Evolutionary conservation across 345 rosid genomes (phyloP), one percentile per base, ranked within the genome.

Genomic region (Melaleuca quinquenervia): DNA sequence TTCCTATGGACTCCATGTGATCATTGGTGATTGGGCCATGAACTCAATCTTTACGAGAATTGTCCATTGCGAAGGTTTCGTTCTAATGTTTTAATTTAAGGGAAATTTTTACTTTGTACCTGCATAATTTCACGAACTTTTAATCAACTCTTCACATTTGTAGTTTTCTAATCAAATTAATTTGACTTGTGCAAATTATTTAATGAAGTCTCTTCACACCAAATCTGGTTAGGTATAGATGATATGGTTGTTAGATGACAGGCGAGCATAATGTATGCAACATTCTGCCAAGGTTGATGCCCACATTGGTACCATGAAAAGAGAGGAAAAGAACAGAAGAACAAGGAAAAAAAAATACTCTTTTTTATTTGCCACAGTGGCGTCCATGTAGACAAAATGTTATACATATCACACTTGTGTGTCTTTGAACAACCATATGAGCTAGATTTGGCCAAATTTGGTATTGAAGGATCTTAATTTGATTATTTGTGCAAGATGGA

Each of bases 191-290:
- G 11, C 24, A 8, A 22, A 9, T 10, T 3, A 26, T 36, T 24
- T 36, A 55, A 9, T 24, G 1, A 5, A n/a, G 2, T 22, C 27
- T 5, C 24, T 24, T 1, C n/a, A 55, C 5, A 0, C 12, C 24
- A 55, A 55, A 24, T 55, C 18, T 54, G 26, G 58, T 9, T 12
- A 20, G 36, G 36, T 70, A 12, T 7, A 32, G 44, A 3, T 70
- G 80, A 0, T 7, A 0, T 70, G 26, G 10, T 48, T 9, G 5
- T 70, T 13, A 24, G 48, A 41, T 41, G 41, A 41, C 41, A 41
- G 41, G 41, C 1, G 0, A 41, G 48, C 8, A 1, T 9, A 24
- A 70, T 32, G 80, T 18, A 1, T 45, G 48, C 13, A 16, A 41
- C 45, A 32, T 64, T 64, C 32, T 64, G 22, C 76, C 0, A 64